phyloP scores from a whole-genome alignment of 1,284 basidiomycete genomes.

The Irpex sp. region DNA sequence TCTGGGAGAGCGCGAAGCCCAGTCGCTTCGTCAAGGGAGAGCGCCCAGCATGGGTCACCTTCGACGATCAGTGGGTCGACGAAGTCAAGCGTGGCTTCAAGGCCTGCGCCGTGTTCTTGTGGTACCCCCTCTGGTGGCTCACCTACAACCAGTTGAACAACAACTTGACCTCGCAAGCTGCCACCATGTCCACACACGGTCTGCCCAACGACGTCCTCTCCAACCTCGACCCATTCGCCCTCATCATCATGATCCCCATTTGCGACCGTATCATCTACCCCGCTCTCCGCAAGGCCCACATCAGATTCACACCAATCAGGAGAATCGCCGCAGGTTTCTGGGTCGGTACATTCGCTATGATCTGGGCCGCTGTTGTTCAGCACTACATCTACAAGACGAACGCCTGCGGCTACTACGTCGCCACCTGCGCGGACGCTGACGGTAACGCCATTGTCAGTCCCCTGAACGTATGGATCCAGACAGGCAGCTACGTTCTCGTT shows the following conservation, averaged over 20 bases:
- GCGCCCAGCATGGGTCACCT: constrained; percentile 67
- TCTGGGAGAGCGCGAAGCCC: constrained; percentile 82
- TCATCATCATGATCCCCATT: constrained; percentile 74
- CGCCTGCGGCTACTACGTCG: constrained; percentile 59
- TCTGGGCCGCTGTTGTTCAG: constrained; percentile 68
- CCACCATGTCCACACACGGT: constrained; percentile 69
- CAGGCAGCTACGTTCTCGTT: constrained; percentile 65
- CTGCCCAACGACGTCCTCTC: constrained; percentile 81
- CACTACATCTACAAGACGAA: constrained; percentile 76
- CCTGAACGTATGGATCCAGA: constrained; percentile 78
- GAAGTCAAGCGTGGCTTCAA: constrained; percentile 81
- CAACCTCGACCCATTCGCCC: constrained; percentile 75
- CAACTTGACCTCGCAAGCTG: constrained; percentile 78
- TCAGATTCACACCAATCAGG: constrained; percentile 73
- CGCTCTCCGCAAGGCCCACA: constrained; percentile 53
- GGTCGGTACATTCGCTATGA: constrained; percentile 56
- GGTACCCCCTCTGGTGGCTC: constrained; percentile 74
- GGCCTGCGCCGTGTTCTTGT: constrained; percentile 81
- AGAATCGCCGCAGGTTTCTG: constrained; percentile 77
- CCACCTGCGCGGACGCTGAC: constrained; percentile 44
- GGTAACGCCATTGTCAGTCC: neutral
- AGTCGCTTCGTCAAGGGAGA: constrained; percentile 38
- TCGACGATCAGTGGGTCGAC: constrained; percentile 79
- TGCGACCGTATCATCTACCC: constrained; percentile 74
- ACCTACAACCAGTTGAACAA: constrained; percentile 75